A percentile compares a stretch with the other conserved stretches of the same genome.
Conservation (phyloP, 192 early-diverging fungal genomes). For the Chytriomyces sp. region DNA sequence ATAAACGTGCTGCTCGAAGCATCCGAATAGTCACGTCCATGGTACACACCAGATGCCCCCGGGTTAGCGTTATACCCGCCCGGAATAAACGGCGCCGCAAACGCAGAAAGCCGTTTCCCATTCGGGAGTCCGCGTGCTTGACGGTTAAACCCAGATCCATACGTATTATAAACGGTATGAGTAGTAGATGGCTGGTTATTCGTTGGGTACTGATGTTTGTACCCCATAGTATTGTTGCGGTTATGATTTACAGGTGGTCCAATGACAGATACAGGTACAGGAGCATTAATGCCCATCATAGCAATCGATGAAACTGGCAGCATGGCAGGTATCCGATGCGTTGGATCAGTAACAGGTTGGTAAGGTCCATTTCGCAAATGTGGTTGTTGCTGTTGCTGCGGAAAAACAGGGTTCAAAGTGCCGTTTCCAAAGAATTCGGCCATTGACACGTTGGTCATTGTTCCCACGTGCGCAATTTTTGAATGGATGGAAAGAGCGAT, state of each 20-base stretch:
- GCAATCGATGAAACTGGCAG: neutral
- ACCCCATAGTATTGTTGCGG: neutral
- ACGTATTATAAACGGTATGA: neutral
- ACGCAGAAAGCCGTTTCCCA: constrained; percentile 11
- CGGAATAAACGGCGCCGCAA: constrained; percentile 8
- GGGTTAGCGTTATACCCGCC: neutral
- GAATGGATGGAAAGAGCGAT: neutral
- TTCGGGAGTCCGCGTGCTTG: neutral
- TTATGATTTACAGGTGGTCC: neutral
- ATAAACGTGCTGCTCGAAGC: neutral
- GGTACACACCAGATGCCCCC: neutral
- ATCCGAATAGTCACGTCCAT: neutral
- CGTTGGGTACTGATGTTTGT: neutral
- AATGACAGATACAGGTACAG: neutral
- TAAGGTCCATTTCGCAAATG: neutral
- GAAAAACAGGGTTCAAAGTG: constrained; percentile 3
- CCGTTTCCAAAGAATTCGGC: constrained; percentile 25
- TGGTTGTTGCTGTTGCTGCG: neutral
- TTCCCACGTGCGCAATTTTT: constrained; percentile 9
- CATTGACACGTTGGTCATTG: constrained; percentile 28
- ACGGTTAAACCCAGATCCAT: neutral
- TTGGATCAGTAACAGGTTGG: neutral
- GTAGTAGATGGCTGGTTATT: neutral
- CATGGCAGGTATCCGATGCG: neutral
- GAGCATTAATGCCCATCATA: neutral